Conservation (phyloP, 225 moss, liverwort and hornwort species). For the Bryoerythrophyllum caledonicum region DNA sequence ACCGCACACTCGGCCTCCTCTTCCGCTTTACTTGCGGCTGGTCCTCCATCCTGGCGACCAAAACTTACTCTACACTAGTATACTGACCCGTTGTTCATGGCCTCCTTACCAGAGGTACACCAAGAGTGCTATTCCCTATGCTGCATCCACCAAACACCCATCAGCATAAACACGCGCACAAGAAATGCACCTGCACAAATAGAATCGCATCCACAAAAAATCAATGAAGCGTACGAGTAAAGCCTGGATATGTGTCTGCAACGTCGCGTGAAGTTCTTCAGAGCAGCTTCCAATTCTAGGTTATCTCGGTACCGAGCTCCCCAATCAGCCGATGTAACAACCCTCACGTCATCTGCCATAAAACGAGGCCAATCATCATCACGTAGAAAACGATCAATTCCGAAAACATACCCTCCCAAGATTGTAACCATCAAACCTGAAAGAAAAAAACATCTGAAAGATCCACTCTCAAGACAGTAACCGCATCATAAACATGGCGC, state of each 20-base stretch:
- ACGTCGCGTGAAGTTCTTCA: slow-evolving; percentile 52
- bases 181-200: slow-evolving; percentile 8
- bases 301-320: slow-evolving; percentile 40
- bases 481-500: too few species aligned
- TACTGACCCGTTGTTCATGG: too few species aligned
- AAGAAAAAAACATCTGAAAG: too few species aligned
- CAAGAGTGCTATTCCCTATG: slow-evolving; percentile 74
- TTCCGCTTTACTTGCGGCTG: slow-evolving; percentile 61
- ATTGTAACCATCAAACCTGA: too few species aligned
- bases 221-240: slow-evolving; percentile 58
- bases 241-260: slow-evolving; percentile 73
- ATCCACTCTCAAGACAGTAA: too few species aligned
- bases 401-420: too few species aligned
- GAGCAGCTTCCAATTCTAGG: slow-evolving; percentile 43
- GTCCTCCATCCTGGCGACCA: slow-evolving; percentile 24
- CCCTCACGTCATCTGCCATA: slow-evolving; percentile 32
- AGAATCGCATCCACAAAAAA: background rate
- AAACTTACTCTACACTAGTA: too few species aligned
- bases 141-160: slow-evolving; percentile 47
- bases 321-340: slow-evolving; percentile 11
- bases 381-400: background rate
- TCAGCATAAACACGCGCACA: slow-evolving; percentile 1
- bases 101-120: slow-evolving; percentile 65
- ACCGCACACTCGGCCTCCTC: slow-evolving; percentile 76
- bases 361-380: background rate